phyloP scores from a whole-genome alignment of 805 yeast species.

The Candida michaelii region DNA sequence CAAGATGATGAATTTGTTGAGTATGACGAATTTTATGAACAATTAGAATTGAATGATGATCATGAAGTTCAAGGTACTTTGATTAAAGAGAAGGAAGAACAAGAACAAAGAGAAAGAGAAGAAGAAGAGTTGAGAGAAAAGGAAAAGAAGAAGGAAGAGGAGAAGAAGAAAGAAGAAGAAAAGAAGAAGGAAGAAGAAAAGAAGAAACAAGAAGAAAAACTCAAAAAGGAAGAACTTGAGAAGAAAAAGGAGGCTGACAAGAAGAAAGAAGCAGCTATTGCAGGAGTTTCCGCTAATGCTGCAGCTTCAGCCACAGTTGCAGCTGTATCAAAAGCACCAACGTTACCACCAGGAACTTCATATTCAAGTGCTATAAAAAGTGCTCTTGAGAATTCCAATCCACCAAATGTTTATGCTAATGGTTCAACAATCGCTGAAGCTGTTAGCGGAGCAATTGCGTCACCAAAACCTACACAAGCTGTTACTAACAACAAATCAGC shows the following conservation, averaged over 20 bases:
- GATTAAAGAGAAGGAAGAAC: conserved; percentile 19
- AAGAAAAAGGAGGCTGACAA: conserved; percentile 14
- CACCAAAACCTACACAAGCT: background rate
- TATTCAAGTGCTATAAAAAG: conserved; percentile 14
- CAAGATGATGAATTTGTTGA: conserved; percentile 92
- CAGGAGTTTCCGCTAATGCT: conserved; percentile 12
- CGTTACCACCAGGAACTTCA: conserved; percentile 7
- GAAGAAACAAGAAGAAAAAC: conserved; percentile 7
- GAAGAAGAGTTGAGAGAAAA: conserved; percentile 10
- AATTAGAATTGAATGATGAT: conserved; percentile 60
- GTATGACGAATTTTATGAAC: conserved; percentile 90
- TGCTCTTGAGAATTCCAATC: conserved; percentile 7
- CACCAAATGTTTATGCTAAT: conserved; percentile 10
- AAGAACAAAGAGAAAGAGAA: conserved; percentile 12
- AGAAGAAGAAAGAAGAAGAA: conserved; percentile 13
- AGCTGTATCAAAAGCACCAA: conserved; percentile 14
- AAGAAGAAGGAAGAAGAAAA: conserved; percentile 5
- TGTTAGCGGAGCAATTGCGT: conserved; percentile 2
- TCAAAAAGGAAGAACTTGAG: conserved; percentile 8
- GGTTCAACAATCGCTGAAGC: conserved; percentile 17
- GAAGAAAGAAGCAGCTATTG: conserved; percentile 6
- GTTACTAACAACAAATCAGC: conserved; percentile 18
- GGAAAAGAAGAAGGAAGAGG: conserved; percentile 10
- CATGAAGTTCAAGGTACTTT: conserved; percentile 25
- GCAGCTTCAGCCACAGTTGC: conserved; percentile 12